phyloP scores from a whole-genome alignment of 352 stramenopile species.

The Globisporangium mamillatum region DNA sequence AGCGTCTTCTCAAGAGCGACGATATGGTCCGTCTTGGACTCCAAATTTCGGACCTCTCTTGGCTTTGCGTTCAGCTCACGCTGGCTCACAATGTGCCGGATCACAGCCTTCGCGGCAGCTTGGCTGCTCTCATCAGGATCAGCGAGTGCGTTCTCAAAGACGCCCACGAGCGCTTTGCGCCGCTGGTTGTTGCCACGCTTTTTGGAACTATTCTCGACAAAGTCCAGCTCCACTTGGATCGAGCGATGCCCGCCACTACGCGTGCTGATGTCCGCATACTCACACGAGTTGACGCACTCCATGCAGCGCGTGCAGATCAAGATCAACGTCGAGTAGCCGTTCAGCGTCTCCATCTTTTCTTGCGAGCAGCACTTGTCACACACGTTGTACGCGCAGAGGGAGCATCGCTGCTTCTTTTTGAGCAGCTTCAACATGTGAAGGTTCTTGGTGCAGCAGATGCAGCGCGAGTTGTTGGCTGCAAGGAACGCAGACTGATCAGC shows the following conservation, averaged over 20 bases:
- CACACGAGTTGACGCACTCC: conserved; percentile 39
- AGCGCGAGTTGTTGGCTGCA: conserved; percentile 40
- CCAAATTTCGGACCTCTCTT: background rate
- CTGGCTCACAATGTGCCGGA: conserved; percentile 27
- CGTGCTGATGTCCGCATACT: conserved; percentile 28
- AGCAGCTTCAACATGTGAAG: conserved; percentile 23
- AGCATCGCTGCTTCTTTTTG: conserved; percentile 32
- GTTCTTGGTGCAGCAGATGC: conserved; percentile 54
- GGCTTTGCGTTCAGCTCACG: conserved; percentile 4
- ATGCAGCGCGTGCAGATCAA: conserved; percentile 40
- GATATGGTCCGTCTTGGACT: background rate
- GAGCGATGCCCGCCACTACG: too few relatives aligned
- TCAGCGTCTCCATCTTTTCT: conserved; percentile 43
- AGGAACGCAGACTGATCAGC: conserved; percentile 38
- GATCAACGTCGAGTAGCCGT: conserved; percentile 26
- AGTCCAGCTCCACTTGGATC: too few relatives aligned
- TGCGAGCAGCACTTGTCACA: conserved; percentile 37
- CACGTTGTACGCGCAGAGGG: conserved; percentile 46
- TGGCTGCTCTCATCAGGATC: conserved; percentile 23
- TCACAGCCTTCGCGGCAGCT: conserved; percentile 31
- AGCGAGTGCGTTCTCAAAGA: conserved; percentile 26
- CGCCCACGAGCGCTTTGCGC: background rate
- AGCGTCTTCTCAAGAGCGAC: background rate
- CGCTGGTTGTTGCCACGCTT: background rate
- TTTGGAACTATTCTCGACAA: too few relatives aligned